phyloP scores from a whole-genome alignment of 257 asterid species.

The Solanum lycopersicoides region DNA sequence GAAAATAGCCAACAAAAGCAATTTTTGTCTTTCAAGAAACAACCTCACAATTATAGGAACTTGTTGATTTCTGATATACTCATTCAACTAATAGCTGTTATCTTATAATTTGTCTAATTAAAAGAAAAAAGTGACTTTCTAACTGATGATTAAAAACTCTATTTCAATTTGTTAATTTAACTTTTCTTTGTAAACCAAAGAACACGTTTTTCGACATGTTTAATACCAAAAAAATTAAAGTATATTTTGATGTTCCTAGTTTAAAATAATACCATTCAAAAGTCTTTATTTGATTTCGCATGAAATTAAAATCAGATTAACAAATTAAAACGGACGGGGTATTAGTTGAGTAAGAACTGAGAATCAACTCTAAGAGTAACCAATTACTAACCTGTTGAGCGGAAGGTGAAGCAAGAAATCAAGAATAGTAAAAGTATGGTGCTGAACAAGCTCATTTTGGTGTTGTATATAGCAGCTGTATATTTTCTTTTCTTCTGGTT shows the following conservation, averaged over 20 bases:
- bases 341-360: neutral
- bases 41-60: neutral
- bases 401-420: slow-evolving; percentile 42
- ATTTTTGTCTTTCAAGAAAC: neutral
- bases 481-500: neutral
- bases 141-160: neutral
- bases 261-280: neutral
- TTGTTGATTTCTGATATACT: neutral
- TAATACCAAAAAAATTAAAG: neutral
- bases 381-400: slow-evolving; percentile 37
- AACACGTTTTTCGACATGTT: neutral
- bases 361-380: neutral
- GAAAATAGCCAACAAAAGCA: neutral
- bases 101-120: neutral
- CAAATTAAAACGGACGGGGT: no score
- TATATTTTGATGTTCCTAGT: neutral
- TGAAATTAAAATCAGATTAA: neutral
- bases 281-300: neutral
- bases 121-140: neutral
- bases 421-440: slow-evolving; percentile 23
- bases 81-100: neutral
- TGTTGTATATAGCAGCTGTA: neutral
- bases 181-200: neutral
- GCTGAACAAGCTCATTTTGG: slow-evolving; percentile 33
- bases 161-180: neutral